Evolutionary conservation across 164 flowering plant genomes (phyloP), one percentile per base, ranked within the genome.

Genomic region (Umbilicus rupestris): DNA sequence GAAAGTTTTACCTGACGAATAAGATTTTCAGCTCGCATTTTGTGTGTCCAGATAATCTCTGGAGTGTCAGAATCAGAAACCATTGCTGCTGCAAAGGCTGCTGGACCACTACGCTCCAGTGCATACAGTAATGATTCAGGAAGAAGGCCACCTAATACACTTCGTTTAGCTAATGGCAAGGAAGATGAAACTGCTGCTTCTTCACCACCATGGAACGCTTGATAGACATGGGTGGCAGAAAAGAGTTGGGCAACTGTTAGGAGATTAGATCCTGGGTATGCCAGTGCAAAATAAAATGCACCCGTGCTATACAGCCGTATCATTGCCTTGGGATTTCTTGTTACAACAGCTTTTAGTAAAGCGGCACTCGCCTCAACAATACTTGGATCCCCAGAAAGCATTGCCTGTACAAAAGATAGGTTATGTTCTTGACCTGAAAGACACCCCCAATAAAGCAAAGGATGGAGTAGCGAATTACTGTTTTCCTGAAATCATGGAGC

Each of bases 181-280:
- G 99, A 95, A 57, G 99, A 85, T 16, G 99, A 89, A 67, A 95
- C 84, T 65, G 99, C 96, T 68, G 99, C 99, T 78, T 95, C 97
- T 81, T 95, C 99, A 35, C 99, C 99, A 62, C 99, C 97, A 86
- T 95, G 99, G 76, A 95, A 95, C 49, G 99, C 99, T 89, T 95
- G 97, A 80, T 90, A 82, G 66, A 88, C 94, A 76, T 95, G 99
- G 50, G 97, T 95, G 60, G 80, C 85, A 11, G 94, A 80, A 77
- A 95, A 92, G 46, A 95, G 89, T 68, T 86, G 92, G 24, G 97
- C 90, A 71, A 95, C 92, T 39, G 97, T 84, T 64, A 76, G 84
- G 66, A 95, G 97, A 80, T 95, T 95, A 62, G 99, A 95, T 66
- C 99, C 99, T 70, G 99, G 97, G 73, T 95, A 95, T 47, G 99